Evolutionary conservation across 768 basidiomycete species (phyloP).

Genomic region (Cubamyces sp.): DNA sequence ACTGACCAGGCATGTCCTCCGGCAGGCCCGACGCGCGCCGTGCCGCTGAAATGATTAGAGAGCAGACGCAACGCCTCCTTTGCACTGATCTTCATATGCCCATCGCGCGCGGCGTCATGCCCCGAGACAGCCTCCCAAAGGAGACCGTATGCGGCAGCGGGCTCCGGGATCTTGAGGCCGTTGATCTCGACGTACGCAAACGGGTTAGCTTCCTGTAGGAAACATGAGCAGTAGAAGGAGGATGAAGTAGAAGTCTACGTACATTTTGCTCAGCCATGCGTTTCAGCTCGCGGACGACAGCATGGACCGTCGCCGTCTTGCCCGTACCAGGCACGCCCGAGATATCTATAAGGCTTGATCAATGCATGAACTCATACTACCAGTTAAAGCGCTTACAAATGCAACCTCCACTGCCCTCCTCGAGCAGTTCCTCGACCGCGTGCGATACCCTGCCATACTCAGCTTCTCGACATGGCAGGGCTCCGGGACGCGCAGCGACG

Average conservation of each 20-base stretch:
- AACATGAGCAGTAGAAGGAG: neutral
- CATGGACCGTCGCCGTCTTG: conserved; percentile 97
- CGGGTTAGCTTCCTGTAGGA: conserved; percentile 80
- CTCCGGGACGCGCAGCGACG: conserved; percentile 90
- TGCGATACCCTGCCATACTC: conserved; percentile 82
- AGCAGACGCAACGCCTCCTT: conserved; percentile 86
- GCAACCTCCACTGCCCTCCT: conserved; percentile 94
- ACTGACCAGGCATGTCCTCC: conserved; percentile 87
- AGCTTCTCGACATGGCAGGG: conserved; percentile 84
- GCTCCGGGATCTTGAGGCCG: conserved; percentile 91
- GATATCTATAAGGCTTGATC: conserved; percentile 66
- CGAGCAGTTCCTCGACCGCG: conserved; percentile 81
- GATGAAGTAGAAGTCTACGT: conserved; percentile 30
- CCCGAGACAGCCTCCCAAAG: conserved; percentile 95
- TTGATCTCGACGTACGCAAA: conserved; percentile 99
- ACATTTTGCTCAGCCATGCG: conserved; percentile 84
- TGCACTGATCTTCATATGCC: conserved; percentile 66
- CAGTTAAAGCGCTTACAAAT: conserved; percentile 65
- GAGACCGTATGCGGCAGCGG: conserved; percentile 87
- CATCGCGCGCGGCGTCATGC: conserved; percentile 63
- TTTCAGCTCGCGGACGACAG: conserved; percentile 87
- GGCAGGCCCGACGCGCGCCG: conserved; percentile 62
- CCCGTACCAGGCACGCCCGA: conserved; percentile 99
- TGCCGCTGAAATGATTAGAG: conserved; percentile 74
- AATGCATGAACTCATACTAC: neutral